Percentiles rank a stretch among this genome's conserved stretches.
Evolutionary conservation across 2,329 filamentous ascomycete genomes (phyloP).

Genomic region (Arthrobotrys sphaeroides): DNA sequence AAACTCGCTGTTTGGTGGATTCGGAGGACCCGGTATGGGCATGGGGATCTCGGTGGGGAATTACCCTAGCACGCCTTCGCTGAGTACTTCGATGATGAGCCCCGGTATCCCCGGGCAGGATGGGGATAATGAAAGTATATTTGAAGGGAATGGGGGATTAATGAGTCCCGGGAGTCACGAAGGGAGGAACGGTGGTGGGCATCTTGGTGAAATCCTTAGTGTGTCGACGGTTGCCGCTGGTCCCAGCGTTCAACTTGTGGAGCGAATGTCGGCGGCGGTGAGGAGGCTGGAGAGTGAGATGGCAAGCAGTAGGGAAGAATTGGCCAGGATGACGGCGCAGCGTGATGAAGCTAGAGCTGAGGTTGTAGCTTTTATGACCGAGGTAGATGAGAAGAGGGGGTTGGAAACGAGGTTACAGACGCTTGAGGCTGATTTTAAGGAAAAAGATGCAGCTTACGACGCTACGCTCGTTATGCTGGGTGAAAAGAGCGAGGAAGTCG

Average conservation of each 20-base stretch:
- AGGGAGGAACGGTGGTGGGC: slow-evolving; percentile 60
- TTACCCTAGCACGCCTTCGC: slow-evolving; percentile 62
- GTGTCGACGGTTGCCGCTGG: slow-evolving; percentile 90
- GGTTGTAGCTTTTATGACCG: slow-evolving; percentile 88
- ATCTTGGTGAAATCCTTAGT: slow-evolving; percentile 75
- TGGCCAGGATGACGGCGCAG: slow-evolving; percentile 80
- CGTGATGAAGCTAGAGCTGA: slow-evolving; percentile 90
- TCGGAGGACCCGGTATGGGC: slow-evolving; percentile 13
- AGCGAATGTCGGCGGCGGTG: slow-evolving; percentile 93
- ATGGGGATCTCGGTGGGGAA: slow-evolving; percentile 55
- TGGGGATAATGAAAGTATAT: slow-evolving; percentile 65
- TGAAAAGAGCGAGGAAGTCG: slow-evolving; percentile 94
- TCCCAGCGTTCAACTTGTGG: slow-evolving; percentile 91
- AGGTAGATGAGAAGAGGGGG: slow-evolving; percentile 75
- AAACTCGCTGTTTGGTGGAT: slow-evolving; percentile 37
- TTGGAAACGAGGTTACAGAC: slow-evolving; percentile 70
- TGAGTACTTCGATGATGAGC: slow-evolving; percentile 59
- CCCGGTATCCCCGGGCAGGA: slow-evolving; percentile 15
- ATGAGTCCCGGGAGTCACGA: slow-evolving; percentile 75
- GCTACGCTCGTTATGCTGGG: slow-evolving; percentile 93
- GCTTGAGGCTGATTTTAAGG: slow-evolving; percentile 74
- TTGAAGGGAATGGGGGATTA: slow-evolving; percentile 68
- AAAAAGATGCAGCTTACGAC: slow-evolving; percentile 81
- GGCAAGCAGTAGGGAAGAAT: slow-evolving; percentile 85
- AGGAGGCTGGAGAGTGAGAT: slow-evolving; percentile 91